phyloP scores from a whole-genome alignment of 164 flowering plant species.

The Aristolochia californica region DNA sequence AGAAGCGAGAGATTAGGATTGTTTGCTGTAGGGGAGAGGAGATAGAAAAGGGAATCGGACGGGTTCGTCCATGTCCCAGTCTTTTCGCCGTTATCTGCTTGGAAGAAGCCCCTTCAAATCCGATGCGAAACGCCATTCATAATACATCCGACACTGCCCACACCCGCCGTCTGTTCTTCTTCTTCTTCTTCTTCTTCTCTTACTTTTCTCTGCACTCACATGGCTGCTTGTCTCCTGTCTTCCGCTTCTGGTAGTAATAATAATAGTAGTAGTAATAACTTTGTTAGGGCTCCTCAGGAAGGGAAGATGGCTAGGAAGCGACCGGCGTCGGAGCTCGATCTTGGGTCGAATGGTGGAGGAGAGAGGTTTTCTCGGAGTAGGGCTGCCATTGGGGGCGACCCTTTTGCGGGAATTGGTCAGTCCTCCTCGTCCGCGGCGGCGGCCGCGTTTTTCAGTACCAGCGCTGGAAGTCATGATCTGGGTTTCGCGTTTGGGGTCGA shows the following conservation, averaged over 20 bases:
- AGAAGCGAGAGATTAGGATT: background rate
- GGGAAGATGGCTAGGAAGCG: slow-evolving; percentile 62
- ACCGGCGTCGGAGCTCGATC: slow-evolving; percentile 60
- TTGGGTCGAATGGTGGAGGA: slow-evolving; percentile 8
- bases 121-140: slow-evolving; percentile 7
- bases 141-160: slow-evolving; percentile 1
- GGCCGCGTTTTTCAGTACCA: background rate
- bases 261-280: background rate
- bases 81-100: slow-evolving; percentile 37
- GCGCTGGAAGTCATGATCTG: background rate
- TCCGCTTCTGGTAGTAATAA: background rate
- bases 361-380: slow-evolving; percentile 25
- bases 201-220: background rate
- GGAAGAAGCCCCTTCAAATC: slow-evolving; percentile 15
- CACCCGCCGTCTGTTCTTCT: background rate
- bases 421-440: background rate
- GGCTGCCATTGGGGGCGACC: slow-evolving; percentile 1
- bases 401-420: slow-evolving; percentile 3
- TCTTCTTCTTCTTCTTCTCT: background rate
- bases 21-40: background rate
- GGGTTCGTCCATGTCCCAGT: slow-evolving; percentile 30
- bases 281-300: background rate
- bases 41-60: slow-evolving; percentile 10
- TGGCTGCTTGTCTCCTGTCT: slow-evolving; percentile 3
- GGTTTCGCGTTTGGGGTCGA: background rate